Evolutionary conservation across 1,284 basidiomycete genomes (phyloP), one percentile per base, ranked within the genome.

Genomic region (Athelia psychrophila): DNA sequence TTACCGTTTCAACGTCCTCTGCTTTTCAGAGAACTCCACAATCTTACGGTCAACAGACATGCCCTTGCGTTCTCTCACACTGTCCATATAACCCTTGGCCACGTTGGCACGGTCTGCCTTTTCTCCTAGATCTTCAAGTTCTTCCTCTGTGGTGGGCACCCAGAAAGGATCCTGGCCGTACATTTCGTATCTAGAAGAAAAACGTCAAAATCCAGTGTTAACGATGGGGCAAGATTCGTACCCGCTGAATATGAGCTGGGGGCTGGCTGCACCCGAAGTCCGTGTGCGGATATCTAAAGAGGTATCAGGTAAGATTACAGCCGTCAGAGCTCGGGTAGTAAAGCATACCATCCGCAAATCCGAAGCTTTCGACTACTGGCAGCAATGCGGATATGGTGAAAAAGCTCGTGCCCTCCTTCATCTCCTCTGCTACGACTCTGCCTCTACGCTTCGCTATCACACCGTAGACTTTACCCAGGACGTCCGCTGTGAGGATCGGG

Each of bases 81-180:
- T 77, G 60, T 99, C 95, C 86, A 98, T 91, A 60, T 98, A 99
- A 18, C 76, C 83, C 67, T 95, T 95, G 0, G 96, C 96, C n/a
- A 98, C 76, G 66, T 99, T 99, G 19, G 87, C 84, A 48, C 92
- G 78, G 66, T 99, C 97, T 2, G 95, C 89, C 68, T 98, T 97
- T 66, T 96, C 93, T 45, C 97, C 97, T 8, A 99, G 76, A 67
- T 98, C 96, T 70, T 99, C 97, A 40, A 99, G 77, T 64, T 99
- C 97, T 66, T 98, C 97, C 63, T 97, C 91, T 0, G 97, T 99
- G 8, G 93, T 94, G 0, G 97, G 97, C 0, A 99, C 95, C 97
- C 97, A 99, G 77, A 96, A 99, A 2, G 97, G 97, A 74, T 99
- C 95, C 60, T 88, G 83, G 69, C 95, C 91, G 25, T 97, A 78